Evolutionary conservation across 176 grass and related monocot genomes (phyloP), one percentile per base, ranked within the genome.

Genomic region (Cymbopogon citratus): DNA sequence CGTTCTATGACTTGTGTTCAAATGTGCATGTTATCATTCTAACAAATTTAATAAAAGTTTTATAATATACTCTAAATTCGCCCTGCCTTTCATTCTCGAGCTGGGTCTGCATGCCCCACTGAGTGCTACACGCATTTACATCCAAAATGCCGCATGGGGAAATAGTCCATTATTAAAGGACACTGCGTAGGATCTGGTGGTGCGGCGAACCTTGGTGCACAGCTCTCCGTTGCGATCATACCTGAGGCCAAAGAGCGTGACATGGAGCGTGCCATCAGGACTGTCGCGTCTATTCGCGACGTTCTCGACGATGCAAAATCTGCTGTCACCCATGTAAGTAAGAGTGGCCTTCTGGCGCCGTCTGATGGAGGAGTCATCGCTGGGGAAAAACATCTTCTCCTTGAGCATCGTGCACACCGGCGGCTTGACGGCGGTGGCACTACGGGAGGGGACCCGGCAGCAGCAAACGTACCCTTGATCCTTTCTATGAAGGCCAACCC

Each of bases 321-420:
- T 69, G 31, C 64, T 54, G 33, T 28, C 48, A 6, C 78, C 78
- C 65, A 80, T 70, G 78, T 80, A 80, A 12, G 45, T 80, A 39
- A 80, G 64, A 6, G 78, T 38, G 21, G 27, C 9, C 0, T 41
- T 26, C 23, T 9, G 6, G n/a, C 12, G 23, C 69, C 6, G 5
- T 0, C 40, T 9, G 1, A 9, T 40, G 8, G 8, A 10, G 38
- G 1, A 40, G 38, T 40, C 38, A 9, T 40, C 38, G 8, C 9
- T 40, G 38, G 0, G 8, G 38, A 40, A 9, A 10, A 40, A 10
- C 38, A 38, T 38, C 9, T 40, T 40, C 1, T 40, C 38, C 38
- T 40, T 40, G 38, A 40, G 38, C 38, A 9, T 40, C 8, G 1
- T 40, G 38, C 38, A 40, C 38, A 9, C 38, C 8, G 8, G 38